Conservation (phyloP, 2,329 filamentous ascomycete genomes). For the Aspergillus aculeatinus region DNA sequence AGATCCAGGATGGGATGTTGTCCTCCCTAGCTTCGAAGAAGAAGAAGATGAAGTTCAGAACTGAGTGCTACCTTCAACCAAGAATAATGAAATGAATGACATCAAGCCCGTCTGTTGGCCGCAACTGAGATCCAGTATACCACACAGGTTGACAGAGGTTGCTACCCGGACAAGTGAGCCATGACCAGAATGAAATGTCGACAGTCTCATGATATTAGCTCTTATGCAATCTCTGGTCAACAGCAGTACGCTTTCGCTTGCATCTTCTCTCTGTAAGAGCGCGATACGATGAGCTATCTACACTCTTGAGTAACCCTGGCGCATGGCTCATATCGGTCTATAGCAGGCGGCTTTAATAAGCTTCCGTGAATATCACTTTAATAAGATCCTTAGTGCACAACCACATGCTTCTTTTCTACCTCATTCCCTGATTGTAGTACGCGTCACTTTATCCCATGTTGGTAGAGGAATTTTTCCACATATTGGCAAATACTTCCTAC, state of each 20-base stretch:
- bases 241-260: no score
- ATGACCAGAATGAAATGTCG: neutral
- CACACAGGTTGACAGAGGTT: no score
- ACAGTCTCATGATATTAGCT: neutral
- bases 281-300: no score
- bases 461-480: no score
- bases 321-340: neutral
- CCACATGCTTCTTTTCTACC: no score
- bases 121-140: neutral
- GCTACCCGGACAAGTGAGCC: neutral
- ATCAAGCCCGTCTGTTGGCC: neutral
- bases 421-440: neutral
- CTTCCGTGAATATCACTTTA: neutral
- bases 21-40: conserved; percentile 36
- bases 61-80: neutral
- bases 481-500: no score
- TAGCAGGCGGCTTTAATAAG: neutral
- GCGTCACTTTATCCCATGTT: neutral
- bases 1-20: conserved; percentile 39
- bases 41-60: conserved; percentile 26
- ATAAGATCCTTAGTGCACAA: no score
- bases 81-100: no score
- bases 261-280: no score
- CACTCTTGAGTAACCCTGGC: neutral
- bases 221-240: neutral